A percentile compares a stretch with the other conserved stretches of the same genome.
These are phyloP conservation scores for Cyclotella sp. DNA, from an alignment of 108 stramenopile genomes.

Conservation along the genomic window DNA sequence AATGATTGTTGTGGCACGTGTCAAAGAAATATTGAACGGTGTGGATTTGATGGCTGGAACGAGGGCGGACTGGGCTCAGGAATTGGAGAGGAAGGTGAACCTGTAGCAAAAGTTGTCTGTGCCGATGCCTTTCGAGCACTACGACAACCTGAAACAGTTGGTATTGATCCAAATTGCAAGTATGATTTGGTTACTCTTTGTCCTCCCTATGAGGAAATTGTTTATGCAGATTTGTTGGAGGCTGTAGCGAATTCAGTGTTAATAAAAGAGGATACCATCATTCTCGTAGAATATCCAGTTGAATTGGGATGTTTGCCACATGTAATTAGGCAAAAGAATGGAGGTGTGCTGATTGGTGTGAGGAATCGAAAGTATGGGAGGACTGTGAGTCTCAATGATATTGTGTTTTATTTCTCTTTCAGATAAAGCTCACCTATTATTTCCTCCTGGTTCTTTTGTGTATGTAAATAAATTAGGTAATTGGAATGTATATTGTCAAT, in stretches of 20 bases:
- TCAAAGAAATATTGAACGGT: conserved; percentile 76
- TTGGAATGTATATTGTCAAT: conserved; percentile 93
- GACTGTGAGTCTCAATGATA: conserved; percentile 58
- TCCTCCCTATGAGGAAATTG: conserved; percentile 97
- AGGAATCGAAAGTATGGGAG: conserved; percentile 96
- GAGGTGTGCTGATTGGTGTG: conserved; percentile 85
- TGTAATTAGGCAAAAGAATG: conserved; percentile 67
- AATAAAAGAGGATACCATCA: conserved; percentile 85
- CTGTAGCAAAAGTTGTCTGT: conserved; percentile 69
- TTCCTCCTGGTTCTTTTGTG: background rate
- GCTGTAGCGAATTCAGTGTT: conserved; percentile 79
- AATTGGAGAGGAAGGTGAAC: conserved; percentile 49
- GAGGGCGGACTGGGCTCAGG: conserved; percentile 39
- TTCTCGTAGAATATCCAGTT: conserved; percentile 94
- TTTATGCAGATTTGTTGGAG: conserved; percentile 89
- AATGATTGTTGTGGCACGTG: conserved; percentile 75
- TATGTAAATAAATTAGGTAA: conserved; percentile 33
- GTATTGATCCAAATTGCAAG: conserved; percentile 66
- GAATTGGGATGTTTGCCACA: conserved; percentile 93
- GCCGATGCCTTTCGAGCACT: conserved; percentile 88
- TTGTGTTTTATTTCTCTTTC: background rate
- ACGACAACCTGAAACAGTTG: conserved; percentile 79
- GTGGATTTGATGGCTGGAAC: conserved; percentile 66
- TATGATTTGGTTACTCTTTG: conserved; percentile 91
- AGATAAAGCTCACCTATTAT: background rate